Base-by-base conservation (phyloP, 73 alveolate species). In the Paramecium caudatum region DNA sequence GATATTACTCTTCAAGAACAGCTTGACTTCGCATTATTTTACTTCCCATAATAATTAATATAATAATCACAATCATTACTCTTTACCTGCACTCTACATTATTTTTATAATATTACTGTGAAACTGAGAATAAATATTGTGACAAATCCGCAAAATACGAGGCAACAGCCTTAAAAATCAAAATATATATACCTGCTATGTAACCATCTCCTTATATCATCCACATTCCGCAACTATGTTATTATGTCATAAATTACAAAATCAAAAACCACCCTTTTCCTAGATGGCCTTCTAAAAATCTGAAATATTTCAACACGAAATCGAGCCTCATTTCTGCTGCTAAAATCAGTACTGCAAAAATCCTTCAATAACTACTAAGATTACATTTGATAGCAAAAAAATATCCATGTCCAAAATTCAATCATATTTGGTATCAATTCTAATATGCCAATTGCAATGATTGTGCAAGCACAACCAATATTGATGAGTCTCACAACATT, bases 201-300 rank as follows among this genome's bases (percentile, higher is more conserved):
- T 32, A 65, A 33, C 6, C 39, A 1, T 65, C 25, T 12, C 68
- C 68, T 19, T n/a, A n/a, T n/a, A 74, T 37, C 88, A 74, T 8
- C 88, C 88, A 74, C 62, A 43, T 74, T 27, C 88, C 88, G 19
- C 55, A 30, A 45, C 88, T 74, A 39, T 21, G 19, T 12, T 34
- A 8, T 33, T 16, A 74, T 74, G 43, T 27, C 5, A 61, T 8
- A 15, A 15, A 6, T 41, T 74, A 74, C 88, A 74, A 74, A 39
- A 41, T 45, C 55, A 74, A 45, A 74, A 74, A 74, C 62, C 62
- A 37, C 6, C 88, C 88, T 45, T 74, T 74, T 15, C 88, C 88
- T 37, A 74, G 36, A 16, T 37, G 36, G 0, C 88, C 88, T 74
- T 74, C 88, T 19, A 74, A 21, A 45, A 74, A 74, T 74, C 47